Evolutionary conservation across 345 rosid species (phyloP), one percentile per base, ranked within the genome.

Genomic region (Salix udensis): DNA sequence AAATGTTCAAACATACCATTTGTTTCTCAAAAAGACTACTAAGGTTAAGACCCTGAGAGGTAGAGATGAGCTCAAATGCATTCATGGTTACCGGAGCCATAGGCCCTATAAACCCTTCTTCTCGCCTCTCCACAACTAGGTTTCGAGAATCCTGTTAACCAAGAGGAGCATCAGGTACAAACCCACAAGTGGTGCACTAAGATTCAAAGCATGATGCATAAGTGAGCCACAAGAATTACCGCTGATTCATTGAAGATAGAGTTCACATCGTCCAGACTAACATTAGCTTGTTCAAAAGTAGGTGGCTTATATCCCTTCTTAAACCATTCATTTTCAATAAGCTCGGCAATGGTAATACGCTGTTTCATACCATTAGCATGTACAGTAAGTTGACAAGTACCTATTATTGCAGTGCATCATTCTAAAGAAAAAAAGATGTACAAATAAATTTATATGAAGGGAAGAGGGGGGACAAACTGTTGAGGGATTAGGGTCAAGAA

Each of bases 11-110:
- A 72, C 84, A 62, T 87, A 92, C 99, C 98, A 91, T 91, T 88
- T 91, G 94, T 86, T 96, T 96, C 87, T 96, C 98, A 74, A 96
- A 96, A 70, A 96, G 94, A 66, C 88, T 80, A 78, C 97, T 79
- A 50, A 96, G 98, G 88, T 96, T 96, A 81, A 96, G 98, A 80
- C 99, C 97, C 83, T 89, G 99, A 31, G 98, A 96, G 21, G 92
- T 91, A 46, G 98, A 90, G 78, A 96, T 96, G 75, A 96, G 96
- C 87, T 96, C 98, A 84, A 96, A 96, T 12, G 99, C 98, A 84
- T 96, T 96, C 99, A 96, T 89, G 34, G 97, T 87, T 67, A 88
- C 84, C 77, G 99, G 99, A 60, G 88, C 88, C 44, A 74, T 84
- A 37, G 83, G 85, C 36, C 81, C 84, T 61, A 46, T 19, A 37